These are phyloP conservation scores for Danielia oregonensis DNA, from an alignment of 805 yeast species.

Conservation along the genomic window DNA sequence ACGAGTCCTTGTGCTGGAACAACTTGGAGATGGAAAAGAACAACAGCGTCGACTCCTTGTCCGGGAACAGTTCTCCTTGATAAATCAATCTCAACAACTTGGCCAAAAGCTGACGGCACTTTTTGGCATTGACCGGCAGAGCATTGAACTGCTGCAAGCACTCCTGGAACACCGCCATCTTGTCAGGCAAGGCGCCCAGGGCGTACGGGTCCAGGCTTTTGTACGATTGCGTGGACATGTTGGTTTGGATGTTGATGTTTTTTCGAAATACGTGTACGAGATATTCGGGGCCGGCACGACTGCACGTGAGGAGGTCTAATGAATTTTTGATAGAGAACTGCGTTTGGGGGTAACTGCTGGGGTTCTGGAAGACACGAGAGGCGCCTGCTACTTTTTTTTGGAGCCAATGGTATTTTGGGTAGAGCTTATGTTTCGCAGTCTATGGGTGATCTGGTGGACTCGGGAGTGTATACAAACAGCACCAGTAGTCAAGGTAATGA, in stretches of 20 bases:
- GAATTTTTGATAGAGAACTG: too few species aligned
- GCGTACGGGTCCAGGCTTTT: slow-evolving; percentile 75
- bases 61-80: slow-evolving; percentile 83
- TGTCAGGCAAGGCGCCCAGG: slow-evolving; percentile 70
- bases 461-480: too few species aligned
- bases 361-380: too few species aligned
- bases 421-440: too few species aligned
- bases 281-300: slow-evolving; percentile 10
- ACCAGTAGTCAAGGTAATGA: too few species aligned
- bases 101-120: slow-evolving; percentile 79
- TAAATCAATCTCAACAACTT: slow-evolving; percentile 78
- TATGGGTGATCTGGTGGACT: too few species aligned
- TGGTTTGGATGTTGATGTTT: slow-evolving; percentile 9
- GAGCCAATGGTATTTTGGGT: too few species aligned
- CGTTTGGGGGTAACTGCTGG: too few species aligned
- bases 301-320: too few species aligned
- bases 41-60: slow-evolving; percentile 84
- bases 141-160: slow-evolving; percentile 91
- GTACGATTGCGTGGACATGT: slow-evolving; percentile 79
- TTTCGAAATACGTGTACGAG: slow-evolving; percentile 15
- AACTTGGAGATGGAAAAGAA: slow-evolving; percentile 92
- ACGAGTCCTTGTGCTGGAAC: slow-evolving; percentile 85
- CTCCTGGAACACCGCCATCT: slow-evolving; percentile 96
- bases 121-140: slow-evolving; percentile 81
- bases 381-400: too few species aligned